These are phyloP conservation scores for Pestalotiopsis fici DNA, from an alignment of 2,329 filamentous ascomycete genomes.

Conservation along the genomic window DNA sequence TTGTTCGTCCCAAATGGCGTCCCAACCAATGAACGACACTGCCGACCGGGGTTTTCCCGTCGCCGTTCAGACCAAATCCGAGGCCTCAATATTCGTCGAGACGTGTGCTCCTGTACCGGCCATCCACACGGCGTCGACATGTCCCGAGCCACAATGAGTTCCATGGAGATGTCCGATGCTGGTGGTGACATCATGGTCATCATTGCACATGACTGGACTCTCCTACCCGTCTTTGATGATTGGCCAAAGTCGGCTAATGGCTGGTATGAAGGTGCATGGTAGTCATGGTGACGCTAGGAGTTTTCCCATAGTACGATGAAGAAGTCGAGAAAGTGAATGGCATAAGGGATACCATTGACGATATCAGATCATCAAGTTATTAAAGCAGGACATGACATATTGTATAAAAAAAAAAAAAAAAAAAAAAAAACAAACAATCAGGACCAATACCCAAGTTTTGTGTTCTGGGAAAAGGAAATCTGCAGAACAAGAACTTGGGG, in stretches of 20 bases:
- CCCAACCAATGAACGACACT: slow-evolving; percentile 34
- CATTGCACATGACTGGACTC: not conserved
- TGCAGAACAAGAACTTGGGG: too few relatives aligned
- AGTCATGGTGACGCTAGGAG: not conserved
- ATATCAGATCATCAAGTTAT: too few relatives aligned
- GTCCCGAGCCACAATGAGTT: too few relatives aligned
- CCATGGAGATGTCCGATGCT: not conserved
- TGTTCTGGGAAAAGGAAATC: too few relatives aligned
- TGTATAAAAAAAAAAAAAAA: too few relatives aligned
- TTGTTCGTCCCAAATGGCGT: slow-evolving; percentile 35
- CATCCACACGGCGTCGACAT: not conserved
- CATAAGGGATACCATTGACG: too few relatives aligned
- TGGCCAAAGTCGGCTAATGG: not conserved
- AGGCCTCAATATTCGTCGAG: not conserved
- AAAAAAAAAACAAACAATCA: too few relatives aligned
- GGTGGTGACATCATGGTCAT: not conserved
- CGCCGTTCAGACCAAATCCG: not conserved
- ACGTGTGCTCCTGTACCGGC: not conserved
- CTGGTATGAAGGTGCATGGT: not conserved
- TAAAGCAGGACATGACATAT: too few relatives aligned
- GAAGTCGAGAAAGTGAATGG: not conserved
- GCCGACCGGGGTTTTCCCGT: slow-evolving; percentile 17
- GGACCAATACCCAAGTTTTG: too few relatives aligned
- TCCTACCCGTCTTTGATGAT: not conserved
- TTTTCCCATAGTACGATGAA: not conserved